Percentiles rank a stretch among this genome's conserved stretches.
These are phyloP conservation scores for Cronartium quercuum DNA, from an alignment of 1,284 basidiomycete species.

Conservation along the genomic window DNA sequence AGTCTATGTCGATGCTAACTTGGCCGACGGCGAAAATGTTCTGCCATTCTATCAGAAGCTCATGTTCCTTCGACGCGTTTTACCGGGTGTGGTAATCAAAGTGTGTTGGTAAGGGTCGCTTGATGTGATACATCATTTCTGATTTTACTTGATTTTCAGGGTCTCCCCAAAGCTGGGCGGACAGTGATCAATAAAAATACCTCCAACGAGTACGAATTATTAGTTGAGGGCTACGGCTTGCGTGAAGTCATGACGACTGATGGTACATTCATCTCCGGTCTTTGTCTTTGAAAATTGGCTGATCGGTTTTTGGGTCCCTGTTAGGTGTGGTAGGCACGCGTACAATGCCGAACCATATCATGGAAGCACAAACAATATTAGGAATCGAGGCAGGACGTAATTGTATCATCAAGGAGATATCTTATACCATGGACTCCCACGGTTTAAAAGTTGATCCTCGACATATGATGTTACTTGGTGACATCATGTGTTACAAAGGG, in stretches of 20 bases:
- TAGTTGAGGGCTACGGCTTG: conserved; percentile 96
- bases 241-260: conserved; percentile 96
- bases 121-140: neutral
- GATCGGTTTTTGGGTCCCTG: neutral
- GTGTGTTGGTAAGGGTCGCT: neutral
- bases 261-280: conserved; percentile 55
- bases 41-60: conserved; percentile 64
- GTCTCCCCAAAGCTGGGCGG: conserved; percentile 73
- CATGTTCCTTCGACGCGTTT: conserved; percentile 70
- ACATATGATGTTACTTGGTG: conserved; percentile 96
- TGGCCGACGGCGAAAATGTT: conserved; percentile 69
- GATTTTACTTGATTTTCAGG: conserved; percentile 50
- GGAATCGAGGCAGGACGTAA: conserved; percentile 94
- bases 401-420: conserved; percentile 81
- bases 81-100: conserved; percentile 81
- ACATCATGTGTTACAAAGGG: conserved; percentile 99
- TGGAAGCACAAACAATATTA: conserved; percentile 86
- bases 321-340: conserved; percentile 82
- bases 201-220: conserved; percentile 60
- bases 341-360: conserved; percentile 94
- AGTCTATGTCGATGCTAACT: conserved; percentile 57
- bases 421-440: conserved; percentile 72
- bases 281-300: neutral
- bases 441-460: conserved; percentile 98
- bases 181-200: conserved; percentile 75